A percentile compares a stretch with the other conserved stretches of the same genome.
These are phyloP conservation scores for Cicer yamashitae DNA, from an alignment of 306 rosid genomes.

Conservation along the genomic window DNA sequence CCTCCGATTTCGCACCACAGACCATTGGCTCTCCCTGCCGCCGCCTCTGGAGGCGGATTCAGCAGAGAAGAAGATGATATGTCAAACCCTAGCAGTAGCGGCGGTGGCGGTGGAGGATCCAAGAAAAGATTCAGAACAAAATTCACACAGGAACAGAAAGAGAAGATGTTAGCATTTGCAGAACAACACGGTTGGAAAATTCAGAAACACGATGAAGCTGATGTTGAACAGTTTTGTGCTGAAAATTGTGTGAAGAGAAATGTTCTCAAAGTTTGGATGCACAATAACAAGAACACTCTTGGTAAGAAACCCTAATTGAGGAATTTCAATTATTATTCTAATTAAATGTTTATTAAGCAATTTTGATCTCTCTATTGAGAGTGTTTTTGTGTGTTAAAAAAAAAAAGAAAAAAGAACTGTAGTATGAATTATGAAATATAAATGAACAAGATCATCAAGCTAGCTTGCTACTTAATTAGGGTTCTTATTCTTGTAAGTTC, in stretches of 20 bases:
- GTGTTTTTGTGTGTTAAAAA: constrained; percentile 6
- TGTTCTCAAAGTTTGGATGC: constrained; percentile 96
- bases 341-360: neutral
- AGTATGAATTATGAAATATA: constrained; percentile 35
- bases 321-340: neutral
- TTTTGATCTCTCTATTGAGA: neutral
- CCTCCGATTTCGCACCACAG: constrained; percentile 53
- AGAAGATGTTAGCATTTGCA: constrained; percentile 80
- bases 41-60: constrained; percentile 55
- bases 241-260: constrained; percentile 68
- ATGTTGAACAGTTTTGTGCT: constrained; percentile 75
- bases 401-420: neutral
- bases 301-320: constrained; percentile 84
- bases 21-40: constrained; percentile 61
- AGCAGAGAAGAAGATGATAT: constrained; percentile 72
- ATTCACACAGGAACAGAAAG: constrained; percentile 82
- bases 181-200: constrained; percentile 86
- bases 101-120: constrained; percentile 58
- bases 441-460: constrained; percentile 39
- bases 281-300: constrained; percentile 88
- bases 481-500: constrained; percentile 37
- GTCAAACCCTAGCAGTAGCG: constrained; percentile 85
- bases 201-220: constrained; percentile 83
- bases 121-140: constrained; percentile 74
- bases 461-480: constrained; percentile 43